phyloP scores from a whole-genome alignment of 768 basidiomycete species.

The Rhodotorula kratochvilovae region DNA sequence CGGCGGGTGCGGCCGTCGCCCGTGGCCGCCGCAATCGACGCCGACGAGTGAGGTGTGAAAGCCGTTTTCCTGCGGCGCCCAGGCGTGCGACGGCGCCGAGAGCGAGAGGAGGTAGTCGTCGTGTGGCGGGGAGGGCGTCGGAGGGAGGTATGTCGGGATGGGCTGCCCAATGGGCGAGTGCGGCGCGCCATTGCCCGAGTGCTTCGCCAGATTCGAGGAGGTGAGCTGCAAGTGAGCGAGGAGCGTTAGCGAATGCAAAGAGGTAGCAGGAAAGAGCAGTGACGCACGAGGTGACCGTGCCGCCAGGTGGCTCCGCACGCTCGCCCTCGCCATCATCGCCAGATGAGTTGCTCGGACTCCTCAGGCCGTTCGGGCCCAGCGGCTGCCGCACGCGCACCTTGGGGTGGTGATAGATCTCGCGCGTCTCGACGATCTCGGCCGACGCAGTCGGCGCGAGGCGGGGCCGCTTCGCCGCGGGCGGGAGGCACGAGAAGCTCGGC shows the following conservation, averaged over 20 bases:
- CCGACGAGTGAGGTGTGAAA: not conserved
- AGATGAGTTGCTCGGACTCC: not conserved
- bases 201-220: slow-evolving; percentile 15
- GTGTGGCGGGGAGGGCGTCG: slow-evolving; percentile 20
- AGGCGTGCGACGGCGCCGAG: slow-evolving; percentile 21
- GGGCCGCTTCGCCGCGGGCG: not conserved
- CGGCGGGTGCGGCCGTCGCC: too few relatives aligned
- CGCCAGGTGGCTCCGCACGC: too few relatives aligned
- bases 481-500: not conserved
- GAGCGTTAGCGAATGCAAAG: not conserved
- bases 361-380: not conserved
- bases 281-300: not conserved
- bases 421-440: slow-evolving; percentile 11
- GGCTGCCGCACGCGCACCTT: not conserved
- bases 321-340: not conserved
- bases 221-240: slow-evolving; percentile 10
- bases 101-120: slow-evolving; percentile 38
- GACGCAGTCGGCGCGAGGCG: not conserved
- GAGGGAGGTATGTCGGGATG: not conserved
- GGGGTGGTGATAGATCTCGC: slow-evolving; percentile 9
- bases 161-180: not conserved
- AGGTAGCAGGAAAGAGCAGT: not conserved
- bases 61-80: slow-evolving; percentile 24
- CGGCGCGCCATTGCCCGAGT: not conserved
- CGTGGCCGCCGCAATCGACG: too few relatives aligned